Base-by-base conservation (phyloP, 352 stramenopile species). In the Globisporangium perplexum region DNA sequence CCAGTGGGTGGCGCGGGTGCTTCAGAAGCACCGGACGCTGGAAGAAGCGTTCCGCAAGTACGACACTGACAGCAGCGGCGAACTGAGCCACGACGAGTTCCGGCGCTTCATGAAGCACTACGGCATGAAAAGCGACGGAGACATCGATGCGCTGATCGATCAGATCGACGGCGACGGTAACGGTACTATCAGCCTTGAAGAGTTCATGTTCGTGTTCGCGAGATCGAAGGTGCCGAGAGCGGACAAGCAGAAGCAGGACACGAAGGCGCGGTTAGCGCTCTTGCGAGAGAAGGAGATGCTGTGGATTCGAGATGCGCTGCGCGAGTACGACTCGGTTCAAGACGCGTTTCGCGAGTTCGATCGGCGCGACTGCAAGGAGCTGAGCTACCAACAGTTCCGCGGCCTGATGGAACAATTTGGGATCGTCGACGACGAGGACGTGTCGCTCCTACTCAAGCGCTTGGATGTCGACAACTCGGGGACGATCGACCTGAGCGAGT, bases 351-450 rank as follows among this genome's bases (percentile, higher is more conserved):
- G 45, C 2, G 63, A 72, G 4, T 71, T 76, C 44, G 69, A 87
- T 53, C 54, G 48, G 6, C 41, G 75, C 17, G 48, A 51, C 4
- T 43, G 59, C 5, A 65, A 63, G 20, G 66, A 77, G 47, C 66
- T 87, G 43, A 66, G 81, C 42, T 85, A 77, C 38, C 72, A 80
- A 11, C 63, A 79, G 57, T 84, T 88, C 51, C 66, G 71, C 7
- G 72, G 81, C 26, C 63, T 88, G 11, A 66, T 88, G 63, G 54
- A 51, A 1, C 67, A 75, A 28, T 86, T 72, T 17, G 77, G 77
- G 0, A 64, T 86, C 38, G 73, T 50, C n/a, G 66, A 84, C 38
- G 73, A 82, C 23, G 30, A 59, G 2, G 83, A 69, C 33, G 61
- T 88, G 6, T 62, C 71, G 1, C 58, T 81, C 45, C 31, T 88